Evolutionary conservation across 768 basidiomycete genomes (phyloP), one percentile per base, ranked within the genome.

Genomic region (button mushroom (Agaricus bisporus)): DNA sequence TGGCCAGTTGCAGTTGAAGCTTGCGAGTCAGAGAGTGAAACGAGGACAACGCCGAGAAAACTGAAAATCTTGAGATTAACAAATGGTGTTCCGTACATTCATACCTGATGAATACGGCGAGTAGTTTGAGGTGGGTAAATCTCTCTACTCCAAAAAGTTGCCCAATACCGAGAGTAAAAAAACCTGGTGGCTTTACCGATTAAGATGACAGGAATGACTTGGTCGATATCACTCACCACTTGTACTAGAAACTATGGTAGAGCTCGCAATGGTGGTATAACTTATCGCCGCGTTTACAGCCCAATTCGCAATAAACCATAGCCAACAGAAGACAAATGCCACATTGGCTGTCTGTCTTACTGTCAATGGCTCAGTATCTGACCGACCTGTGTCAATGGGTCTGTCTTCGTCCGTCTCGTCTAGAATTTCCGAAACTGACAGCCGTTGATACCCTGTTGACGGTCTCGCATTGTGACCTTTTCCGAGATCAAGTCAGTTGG

Each of bases 241-340:
- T 76, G 85, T 94, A 62, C 86, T 84, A 2, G 89, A 86, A 48
- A 97, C 68, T 36, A 98, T 86, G 2, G 95, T 95, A n/a, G 91
- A 83, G 66, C 92, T 95, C 2, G 91, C 91, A 14, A 98, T 95
- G 61, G 86, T 91, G 2, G 95, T 98, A 65, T 86, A 88, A 29
- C 80, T 84, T 39, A 98, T 75, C n/a, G 88, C 76, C 1, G 85
- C 86, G 64, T 94, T 97, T 25, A 95, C 71, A 11, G 83, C 68
- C 91, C 94, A 98, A 63, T 98, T 98, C 14, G 95, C 95, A 38
- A 84, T 73, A 63, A 99, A 97, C 91, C 95, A 99, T 32, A 95
- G 73, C 55, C 90, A 77, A 66, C 88, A 92, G 68, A 98, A 98
- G 48, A 76, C 67, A 4, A 81, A 72, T 3, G 95, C 91, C 12